Conservation (phyloP, 306 rosid genomes). For the Trifolium subterraneum region DNA sequence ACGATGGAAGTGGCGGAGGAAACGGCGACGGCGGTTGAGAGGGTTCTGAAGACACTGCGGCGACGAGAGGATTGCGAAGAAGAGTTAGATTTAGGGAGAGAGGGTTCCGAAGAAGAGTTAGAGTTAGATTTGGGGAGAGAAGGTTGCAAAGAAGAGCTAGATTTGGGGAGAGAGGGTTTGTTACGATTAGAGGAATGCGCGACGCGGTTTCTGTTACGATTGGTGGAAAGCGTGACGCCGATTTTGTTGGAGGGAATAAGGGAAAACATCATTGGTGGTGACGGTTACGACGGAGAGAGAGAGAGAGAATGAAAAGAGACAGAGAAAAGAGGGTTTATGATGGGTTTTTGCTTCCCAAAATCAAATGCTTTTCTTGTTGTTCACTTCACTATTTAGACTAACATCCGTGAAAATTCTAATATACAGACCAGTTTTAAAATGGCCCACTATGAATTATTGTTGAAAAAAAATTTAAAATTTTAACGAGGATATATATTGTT, state of each 20-base stretch:
- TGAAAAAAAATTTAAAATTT: too few species aligned
- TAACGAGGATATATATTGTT: too few species aligned
- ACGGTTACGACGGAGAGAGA: background rate
- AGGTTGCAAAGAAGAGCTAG: conserved; percentile 37
- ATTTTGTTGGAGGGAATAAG: conserved; percentile 61
- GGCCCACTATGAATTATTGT: too few species aligned
- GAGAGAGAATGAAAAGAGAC: background rate
- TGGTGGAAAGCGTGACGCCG: conserved; percentile 37
- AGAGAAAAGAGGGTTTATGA: conserved; percentile 40
- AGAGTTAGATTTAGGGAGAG: conserved; percentile 45
- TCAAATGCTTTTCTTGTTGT: background rate
- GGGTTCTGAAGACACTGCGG: conserved; percentile 45
- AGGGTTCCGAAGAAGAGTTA: conserved; percentile 19
- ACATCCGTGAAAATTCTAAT: too few species aligned
- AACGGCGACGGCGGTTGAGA: conserved; percentile 60
- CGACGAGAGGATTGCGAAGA: conserved; percentile 37
- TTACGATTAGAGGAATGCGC: conserved; percentile 37
- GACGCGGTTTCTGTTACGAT: conserved; percentile 40
- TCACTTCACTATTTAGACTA: too few species aligned
- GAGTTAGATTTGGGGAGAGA: too few species aligned
- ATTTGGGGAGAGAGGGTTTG: conserved; percentile 42
- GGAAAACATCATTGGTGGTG: conserved; percentile 55
- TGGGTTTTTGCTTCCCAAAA: conserved; percentile 39
- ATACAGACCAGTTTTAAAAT: too few species aligned
- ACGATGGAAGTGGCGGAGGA: conserved; percentile 68